A percentile compares a stretch with the other conserved stretches of the same genome.
Evolutionary conservation across 176 grass and related monocot species (phyloP).

Genomic region (Guadua angustifolia): DNA sequence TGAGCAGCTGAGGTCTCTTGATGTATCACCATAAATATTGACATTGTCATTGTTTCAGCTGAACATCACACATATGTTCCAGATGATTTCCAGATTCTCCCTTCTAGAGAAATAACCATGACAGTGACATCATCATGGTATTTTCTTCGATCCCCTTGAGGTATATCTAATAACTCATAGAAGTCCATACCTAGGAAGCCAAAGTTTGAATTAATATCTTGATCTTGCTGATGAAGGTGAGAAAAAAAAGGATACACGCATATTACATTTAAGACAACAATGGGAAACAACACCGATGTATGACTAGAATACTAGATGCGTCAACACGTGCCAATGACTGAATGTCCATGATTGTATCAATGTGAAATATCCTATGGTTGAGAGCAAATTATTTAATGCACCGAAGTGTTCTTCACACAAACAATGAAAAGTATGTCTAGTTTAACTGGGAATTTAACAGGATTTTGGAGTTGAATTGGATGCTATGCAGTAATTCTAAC

Average conservation of each 20-base stretch:
- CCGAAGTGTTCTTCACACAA: not conserved
- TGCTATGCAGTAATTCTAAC: not conserved
- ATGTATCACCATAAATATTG: conserved; percentile 45
- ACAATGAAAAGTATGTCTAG: not conserved
- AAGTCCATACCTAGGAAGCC: conserved; percentile 78
- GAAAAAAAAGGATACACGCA: not conserved
- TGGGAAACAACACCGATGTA: not conserved
- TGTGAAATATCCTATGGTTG: not conserved
- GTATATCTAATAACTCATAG: conserved; percentile 82
- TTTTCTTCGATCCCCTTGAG: conserved; percentile 88
- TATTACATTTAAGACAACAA: conserved; percentile 15
- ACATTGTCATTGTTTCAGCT: conserved; percentile 6
- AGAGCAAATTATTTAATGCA: conserved; percentile 13
- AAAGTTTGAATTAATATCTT: conserved; percentile 24
- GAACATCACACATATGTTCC: conserved; percentile 68
- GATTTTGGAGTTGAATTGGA: not conserved
- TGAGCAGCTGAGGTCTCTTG: conserved; percentile 28
- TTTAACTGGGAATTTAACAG: not conserved
- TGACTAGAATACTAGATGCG: not conserved
- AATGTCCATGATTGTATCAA: not conserved
- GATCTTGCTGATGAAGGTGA: not conserved
- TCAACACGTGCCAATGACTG: not conserved
- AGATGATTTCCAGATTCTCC: conserved; percentile 94
- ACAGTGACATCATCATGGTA: conserved; percentile 95
- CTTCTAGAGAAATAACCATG: conserved; percentile 93